phyloP scores from a whole-genome alignment of 495 filamentous ascomycete species.

The Alectoria sarmentosa region DNA sequence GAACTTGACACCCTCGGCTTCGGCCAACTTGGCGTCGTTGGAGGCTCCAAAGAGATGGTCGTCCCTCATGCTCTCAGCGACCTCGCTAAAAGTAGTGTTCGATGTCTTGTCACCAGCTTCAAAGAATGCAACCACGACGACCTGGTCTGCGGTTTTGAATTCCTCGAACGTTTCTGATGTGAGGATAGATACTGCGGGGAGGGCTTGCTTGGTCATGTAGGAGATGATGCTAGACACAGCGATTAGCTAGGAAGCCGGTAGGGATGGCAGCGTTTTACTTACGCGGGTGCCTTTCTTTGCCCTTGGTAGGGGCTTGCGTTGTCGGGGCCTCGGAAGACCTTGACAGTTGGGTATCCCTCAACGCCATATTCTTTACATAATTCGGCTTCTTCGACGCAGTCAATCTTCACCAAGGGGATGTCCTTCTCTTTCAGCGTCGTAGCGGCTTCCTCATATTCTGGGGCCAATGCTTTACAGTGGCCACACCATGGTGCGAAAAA shows the following conservation, averaged over 20 bases:
- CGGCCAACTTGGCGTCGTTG: slow-evolving; percentile 73
- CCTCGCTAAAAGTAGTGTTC: slow-evolving; percentile 68
- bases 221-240: slow-evolving; percentile 66
- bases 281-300: slow-evolving; percentile 85
- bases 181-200: slow-evolving; percentile 82
- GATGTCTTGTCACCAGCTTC: slow-evolving; percentile 76
- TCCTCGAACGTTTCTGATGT: slow-evolving; percentile 77
- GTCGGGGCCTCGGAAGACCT: slow-evolving; percentile 95
- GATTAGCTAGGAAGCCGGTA: not conserved
- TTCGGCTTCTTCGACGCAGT: slow-evolving; percentile 91
- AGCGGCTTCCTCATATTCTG: slow-evolving; percentile 89
- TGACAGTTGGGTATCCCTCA: slow-evolving; percentile 95
- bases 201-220: slow-evolving; percentile 98
- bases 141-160: slow-evolving; percentile 97
- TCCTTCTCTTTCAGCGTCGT: slow-evolving; percentile 92
- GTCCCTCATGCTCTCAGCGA: slow-evolving; percentile 81
- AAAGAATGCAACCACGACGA: slow-evolving; percentile 87
- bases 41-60: slow-evolving; percentile 86
- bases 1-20: slow-evolving; percentile 79
- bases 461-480: slow-evolving; percentile 93
- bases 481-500: slow-evolving; percentile 99
- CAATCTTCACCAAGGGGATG: slow-evolving; percentile 87
- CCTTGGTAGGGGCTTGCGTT: slow-evolving; percentile 77
- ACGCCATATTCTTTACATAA: slow-evolving; percentile 86
- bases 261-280: slow-evolving; percentile 34